phyloP scores from a whole-genome alignment of 1,139 yeast genomes.

The Hemisphaericaspora xylofermentans region DNA sequence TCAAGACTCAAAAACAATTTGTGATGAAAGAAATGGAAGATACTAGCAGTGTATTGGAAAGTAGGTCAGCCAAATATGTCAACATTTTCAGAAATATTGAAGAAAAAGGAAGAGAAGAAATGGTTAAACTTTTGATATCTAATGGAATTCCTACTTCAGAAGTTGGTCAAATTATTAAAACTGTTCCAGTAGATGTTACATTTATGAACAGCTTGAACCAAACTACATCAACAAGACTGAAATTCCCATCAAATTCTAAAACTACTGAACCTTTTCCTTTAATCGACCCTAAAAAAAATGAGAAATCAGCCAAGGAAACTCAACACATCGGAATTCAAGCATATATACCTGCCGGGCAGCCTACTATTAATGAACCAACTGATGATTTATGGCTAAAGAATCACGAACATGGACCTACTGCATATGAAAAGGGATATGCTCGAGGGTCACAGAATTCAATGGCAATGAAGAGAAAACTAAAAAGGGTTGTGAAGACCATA shows the following conservation, averaged over 20 bases:
- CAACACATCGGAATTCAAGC: constrained; percentile 29
- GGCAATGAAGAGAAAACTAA: constrained; percentile 23
- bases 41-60: constrained; percentile 56
- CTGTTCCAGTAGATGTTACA: constrained; percentile 31
- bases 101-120: constrained; percentile 35
- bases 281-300: background rate
- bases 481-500: constrained; percentile 11
- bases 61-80: constrained; percentile 46
- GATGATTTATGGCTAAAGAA: constrained; percentile 11
- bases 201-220: constrained; percentile 19
- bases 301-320: background rate
- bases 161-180: constrained; percentile 19
- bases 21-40: constrained; percentile 45
- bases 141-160: constrained; percentile 25
- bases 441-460: constrained; percentile 33
- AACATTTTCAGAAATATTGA: constrained; percentile 44
- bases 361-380: constrained; percentile 2
- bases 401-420: constrained; percentile 29
- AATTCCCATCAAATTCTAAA: background rate
- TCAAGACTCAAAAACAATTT: constrained; percentile 38
- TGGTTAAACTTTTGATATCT: constrained; percentile 23
- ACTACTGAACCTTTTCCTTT: background rate
- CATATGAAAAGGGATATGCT: constrained; percentile 38
- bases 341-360: constrained; percentile 16
- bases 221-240: background rate